Evolutionary conservation across 306 rosid genomes (phyloP), one percentile per base, ranked within the genome.

Genomic region (Casuarina cunninghamiana): DNA sequence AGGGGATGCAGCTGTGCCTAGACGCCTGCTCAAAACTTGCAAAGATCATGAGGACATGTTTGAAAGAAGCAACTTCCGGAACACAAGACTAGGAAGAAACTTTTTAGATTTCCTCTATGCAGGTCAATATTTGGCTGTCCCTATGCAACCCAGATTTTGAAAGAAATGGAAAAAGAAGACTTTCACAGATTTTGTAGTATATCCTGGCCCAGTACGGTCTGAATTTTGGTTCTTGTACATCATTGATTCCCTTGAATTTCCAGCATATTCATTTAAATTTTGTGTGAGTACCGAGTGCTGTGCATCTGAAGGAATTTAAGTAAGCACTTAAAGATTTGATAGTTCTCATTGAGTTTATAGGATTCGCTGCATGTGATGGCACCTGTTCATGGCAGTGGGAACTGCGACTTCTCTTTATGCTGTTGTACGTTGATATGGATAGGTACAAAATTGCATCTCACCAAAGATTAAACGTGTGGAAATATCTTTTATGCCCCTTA

Each of bases 21-120:
- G 98, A 94, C 83, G 97, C 98, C 65, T 94, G 97, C 57, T 87
- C 88, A 53, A 88, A 94, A 87, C 97, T 94, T 74, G 92, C 87
- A 15, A 80, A 81, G 87, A 84, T 94, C 77, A 92, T 92, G 97
- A 86, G 97, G 82, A 58, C 89, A 26, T 90, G 95, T 78, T 86
- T 94, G 88, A 94, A 90, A 84, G 93, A 85, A 80, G 76, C 90
- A 73, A 88, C 86, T 57, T 78, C 87, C 10, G 74, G 78, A 79
- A 80, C 89, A 42, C 84, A 88, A 73, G 94, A 89, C 49, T 87
- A 89, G 85, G 51, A 35, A 80, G 55, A 35, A 11, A 71, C 55
- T 62, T 17, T 12, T 32, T 10, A 48, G 35, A 38, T 61, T 42
- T 44, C 48, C 72, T 65, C n/a, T 76, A 65, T 78, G 75, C 9